A percentile compares a stretch with the other conserved stretches of the same genome.
These are phyloP conservation scores for Xylaria longipes DNA, from an alignment of 495 filamentous ascomycete species.

Conservation along the genomic window DNA sequence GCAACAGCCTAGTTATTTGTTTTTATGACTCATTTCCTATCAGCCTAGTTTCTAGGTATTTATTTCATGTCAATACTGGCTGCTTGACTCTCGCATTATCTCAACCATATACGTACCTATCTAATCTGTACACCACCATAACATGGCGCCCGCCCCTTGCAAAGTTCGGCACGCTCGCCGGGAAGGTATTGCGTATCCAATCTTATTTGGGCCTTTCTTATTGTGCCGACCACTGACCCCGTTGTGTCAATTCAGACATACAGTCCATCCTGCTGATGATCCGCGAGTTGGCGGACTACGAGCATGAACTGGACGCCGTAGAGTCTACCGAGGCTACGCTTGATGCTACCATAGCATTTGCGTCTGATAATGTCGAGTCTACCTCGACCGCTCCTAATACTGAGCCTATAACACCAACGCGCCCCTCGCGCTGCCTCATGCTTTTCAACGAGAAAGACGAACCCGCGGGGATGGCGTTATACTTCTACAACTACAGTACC, in stretches of 20 bases:
- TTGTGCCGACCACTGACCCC: not conserved
- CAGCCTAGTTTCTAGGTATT: not conserved
- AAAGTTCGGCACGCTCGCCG: slow-evolving; percentile 40
- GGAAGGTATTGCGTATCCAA: slow-evolving; percentile 27
- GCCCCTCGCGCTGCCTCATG: slow-evolving; percentile 55
- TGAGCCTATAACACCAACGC: slow-evolving; percentile 48
- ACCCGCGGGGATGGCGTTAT: slow-evolving; percentile 63
- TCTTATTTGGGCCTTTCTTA: not conserved
- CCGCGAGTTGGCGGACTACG: slow-evolving; percentile 86
- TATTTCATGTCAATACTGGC: not conserved
- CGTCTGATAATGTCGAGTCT: slow-evolving; percentile 49
- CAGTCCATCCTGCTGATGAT: slow-evolving; percentile 82
- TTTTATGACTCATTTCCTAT: not conserved
- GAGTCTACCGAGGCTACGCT: slow-evolving; percentile 80
- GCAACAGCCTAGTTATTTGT: not conserved
- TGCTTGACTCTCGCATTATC: not conserved
- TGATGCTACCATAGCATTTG: slow-evolving; percentile 78
- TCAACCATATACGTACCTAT: not conserved
- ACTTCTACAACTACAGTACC: slow-evolving; percentile 71
- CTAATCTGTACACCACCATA: not conserved
- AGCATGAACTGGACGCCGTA: slow-evolving; percentile 75
- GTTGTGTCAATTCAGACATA: slow-evolving; percentile 65
- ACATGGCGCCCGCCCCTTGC: slow-evolving; percentile 33
- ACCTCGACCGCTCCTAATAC: slow-evolving; percentile 44
- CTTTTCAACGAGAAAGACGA: slow-evolving; percentile 48